These are phyloP conservation scores for Ilex aquifolium DNA, from an alignment of 257 asterid genomes.

Conservation along the genomic window DNA sequence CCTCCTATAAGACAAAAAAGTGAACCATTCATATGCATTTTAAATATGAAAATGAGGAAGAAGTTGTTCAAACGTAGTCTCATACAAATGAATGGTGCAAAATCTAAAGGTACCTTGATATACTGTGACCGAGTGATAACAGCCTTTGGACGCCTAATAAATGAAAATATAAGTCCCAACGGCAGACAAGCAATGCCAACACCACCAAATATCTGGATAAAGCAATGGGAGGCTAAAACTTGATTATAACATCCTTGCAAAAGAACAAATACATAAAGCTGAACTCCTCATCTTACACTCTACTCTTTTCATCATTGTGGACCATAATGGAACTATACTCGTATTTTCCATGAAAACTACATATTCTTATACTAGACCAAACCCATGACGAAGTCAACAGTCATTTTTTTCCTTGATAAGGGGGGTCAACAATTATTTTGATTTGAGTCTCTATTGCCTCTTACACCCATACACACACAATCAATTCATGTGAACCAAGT, in stretches of 20 bases:
- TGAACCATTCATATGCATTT: constrained; percentile 15
- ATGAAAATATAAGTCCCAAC: constrained; percentile 86
- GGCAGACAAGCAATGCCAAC: constrained; percentile 99
- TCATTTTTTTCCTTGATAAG: no score
- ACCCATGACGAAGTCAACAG: no score
- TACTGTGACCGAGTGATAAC: constrained; percentile 98
- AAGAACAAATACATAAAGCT: constrained; percentile 4
- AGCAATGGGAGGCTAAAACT: constrained; percentile 12
- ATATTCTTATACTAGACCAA: no score
- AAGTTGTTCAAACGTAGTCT: neutral
- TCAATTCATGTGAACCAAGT: no score
- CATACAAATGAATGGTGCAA: neutral
- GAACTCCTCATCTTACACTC: neutral
- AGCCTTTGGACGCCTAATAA: constrained; percentile 97
- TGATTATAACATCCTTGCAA: constrained; percentile 18
- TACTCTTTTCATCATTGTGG: neutral
- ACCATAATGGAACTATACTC: neutral
- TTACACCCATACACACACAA: no score
- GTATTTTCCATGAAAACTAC: neutral
- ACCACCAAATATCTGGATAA: constrained; percentile 90
- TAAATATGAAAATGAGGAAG: neutral
- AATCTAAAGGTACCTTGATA: constrained; percentile 62
- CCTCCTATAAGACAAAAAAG: constrained; percentile 56
- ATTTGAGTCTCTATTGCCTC: no score
- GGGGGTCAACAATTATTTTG: no score